Percentiles rank a stretch among this genome's conserved stretches.
Conservation (phyloP, 192 early-diverging fungal genomes). For the Linnemannia hyalina region DNA sequence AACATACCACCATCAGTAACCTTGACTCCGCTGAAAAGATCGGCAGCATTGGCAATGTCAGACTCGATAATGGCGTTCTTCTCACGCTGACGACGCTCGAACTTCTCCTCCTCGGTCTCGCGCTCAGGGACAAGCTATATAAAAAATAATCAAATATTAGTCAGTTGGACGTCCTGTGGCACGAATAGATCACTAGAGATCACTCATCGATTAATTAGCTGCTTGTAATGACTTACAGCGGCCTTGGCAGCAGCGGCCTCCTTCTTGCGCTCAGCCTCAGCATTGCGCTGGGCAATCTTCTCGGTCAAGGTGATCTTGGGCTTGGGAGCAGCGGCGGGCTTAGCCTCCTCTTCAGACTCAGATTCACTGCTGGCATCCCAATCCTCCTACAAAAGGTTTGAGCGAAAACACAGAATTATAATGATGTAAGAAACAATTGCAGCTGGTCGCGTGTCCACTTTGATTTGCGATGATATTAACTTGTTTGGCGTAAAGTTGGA, state of each 20-base stretch:
- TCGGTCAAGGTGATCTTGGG: slow-evolving; percentile 61
- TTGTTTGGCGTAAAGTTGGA: not conserved
- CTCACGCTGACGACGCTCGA: slow-evolving; percentile 67
- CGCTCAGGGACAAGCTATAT: slow-evolving; percentile 48
- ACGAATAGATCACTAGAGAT: slow-evolving; percentile 2
- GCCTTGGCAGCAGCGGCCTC: slow-evolving; percentile 49
- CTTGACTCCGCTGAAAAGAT: slow-evolving; percentile 74
- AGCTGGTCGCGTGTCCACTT: not conserved
- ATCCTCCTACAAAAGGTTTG: slow-evolving; percentile 45
- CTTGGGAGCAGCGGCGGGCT: slow-evolving; percentile 48
- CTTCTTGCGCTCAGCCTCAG: slow-evolving; percentile 63
- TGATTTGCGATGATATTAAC: not conserved
- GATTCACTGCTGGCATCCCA: slow-evolving; percentile 77
- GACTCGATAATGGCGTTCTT: slow-evolving; percentile 70
- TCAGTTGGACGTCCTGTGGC: no score
- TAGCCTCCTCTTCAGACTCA: slow-evolving; percentile 66
- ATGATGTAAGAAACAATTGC: not conserved
- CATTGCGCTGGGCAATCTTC: slow-evolving; percentile 73
- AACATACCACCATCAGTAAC: slow-evolving; percentile 63
- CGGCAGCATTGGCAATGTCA: slow-evolving; percentile 72
- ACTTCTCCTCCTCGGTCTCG: slow-evolving; percentile 67
- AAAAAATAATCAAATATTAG: not conserved
- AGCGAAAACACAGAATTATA: not conserved
- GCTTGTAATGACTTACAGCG: slow-evolving; percentile 27
- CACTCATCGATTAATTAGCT: not conserved